Percentiles rank a stretch among this genome's conserved stretches.
Evolutionary conservation across 2,329 filamentous ascomycete genomes (phyloP).

Genomic region (Teratosphaeriaceae sp.): DNA sequence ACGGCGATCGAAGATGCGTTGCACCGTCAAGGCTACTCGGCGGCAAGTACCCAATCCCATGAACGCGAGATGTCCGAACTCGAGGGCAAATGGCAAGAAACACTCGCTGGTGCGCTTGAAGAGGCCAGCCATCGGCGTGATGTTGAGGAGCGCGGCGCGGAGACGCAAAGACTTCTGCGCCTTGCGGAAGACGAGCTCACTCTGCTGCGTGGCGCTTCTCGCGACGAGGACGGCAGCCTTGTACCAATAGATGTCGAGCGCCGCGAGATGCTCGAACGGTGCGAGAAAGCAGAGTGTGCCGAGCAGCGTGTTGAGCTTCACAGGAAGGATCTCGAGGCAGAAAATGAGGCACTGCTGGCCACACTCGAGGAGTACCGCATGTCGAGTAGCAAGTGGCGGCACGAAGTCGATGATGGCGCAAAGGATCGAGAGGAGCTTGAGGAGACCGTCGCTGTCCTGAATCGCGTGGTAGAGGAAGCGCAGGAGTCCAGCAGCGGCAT

Average conservation of each 20-base stretch:
- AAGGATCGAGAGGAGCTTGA: constrained; percentile 62
- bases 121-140: constrained; percentile 37
- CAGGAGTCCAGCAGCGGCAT: constrained; percentile 55
- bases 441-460: constrained; percentile 57
- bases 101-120: constrained; percentile 30
- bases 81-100: constrained; percentile 27
- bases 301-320: constrained; percentile 23
- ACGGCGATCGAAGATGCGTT: constrained; percentile 31
- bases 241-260: constrained; percentile 38
- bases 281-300: constrained; percentile 30
- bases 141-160: constrained; percentile 38
- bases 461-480: constrained; percentile 76
- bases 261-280: constrained; percentile 32
- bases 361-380: constrained; percentile 59
- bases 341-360: constrained; percentile 55
- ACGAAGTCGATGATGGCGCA: constrained; percentile 51
- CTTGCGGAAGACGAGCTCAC: constrained; percentile 44
- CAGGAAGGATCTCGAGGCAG: constrained; percentile 42
- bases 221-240: constrained; percentile 37
- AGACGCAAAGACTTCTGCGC: constrained; percentile 38
- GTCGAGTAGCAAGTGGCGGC: constrained; percentile 52
- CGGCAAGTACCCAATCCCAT: constrained; percentile 16
- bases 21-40: constrained; percentile 23
- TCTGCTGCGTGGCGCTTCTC: constrained; percentile 36
- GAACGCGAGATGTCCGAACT: constrained; percentile 24